Evolutionary conservation across 495 filamentous ascomycete species (phyloP).

Genomic region (Aspergillus mulundensis): DNA sequence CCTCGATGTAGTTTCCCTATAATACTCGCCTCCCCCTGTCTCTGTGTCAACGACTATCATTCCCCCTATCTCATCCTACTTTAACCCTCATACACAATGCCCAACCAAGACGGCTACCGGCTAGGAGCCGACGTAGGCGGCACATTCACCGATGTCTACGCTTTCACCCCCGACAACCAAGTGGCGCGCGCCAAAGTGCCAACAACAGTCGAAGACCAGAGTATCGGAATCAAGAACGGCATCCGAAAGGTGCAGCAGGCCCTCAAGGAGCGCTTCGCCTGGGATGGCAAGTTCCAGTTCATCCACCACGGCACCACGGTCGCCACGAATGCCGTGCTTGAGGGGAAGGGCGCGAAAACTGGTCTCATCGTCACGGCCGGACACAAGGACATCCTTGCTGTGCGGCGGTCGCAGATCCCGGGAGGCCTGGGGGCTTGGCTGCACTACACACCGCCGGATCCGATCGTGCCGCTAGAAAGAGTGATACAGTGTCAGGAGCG

Average conservation of each 20-base stretch:
- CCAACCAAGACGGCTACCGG: constrained; percentile 1
- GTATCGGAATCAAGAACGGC: constrained; percentile 44
- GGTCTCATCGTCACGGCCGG: constrained; percentile 38
- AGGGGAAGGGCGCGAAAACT: constrained; percentile 41
- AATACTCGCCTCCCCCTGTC: not conserved
- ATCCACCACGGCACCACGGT: constrained; percentile 42
- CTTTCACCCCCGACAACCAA: constrained; percentile 38
- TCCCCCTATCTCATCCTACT: not conserved
- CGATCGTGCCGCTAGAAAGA: constrained; percentile 46
- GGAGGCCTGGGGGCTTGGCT: constrained; percentile 48
- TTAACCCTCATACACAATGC: not conserved
- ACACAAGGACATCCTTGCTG: constrained; percentile 39
- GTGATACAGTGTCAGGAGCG: constrained; percentile 47
- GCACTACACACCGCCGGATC: constrained; percentile 43
- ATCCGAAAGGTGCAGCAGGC: constrained; percentile 34
- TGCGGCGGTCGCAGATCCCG: constrained; percentile 46
- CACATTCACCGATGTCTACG: constrained; percentile 49
- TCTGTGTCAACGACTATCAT: not conserved
- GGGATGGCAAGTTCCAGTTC: constrained; percentile 30
- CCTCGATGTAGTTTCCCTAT: not conserved
- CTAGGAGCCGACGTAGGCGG: constrained; percentile 44
- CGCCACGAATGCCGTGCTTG: constrained; percentile 40
- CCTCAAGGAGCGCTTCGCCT: constrained; percentile 21
- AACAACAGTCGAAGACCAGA: constrained; percentile 46
- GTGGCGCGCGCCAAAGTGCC: constrained; percentile 45